Base-by-base conservation (phyloP, 805 yeast species). In the Trichomonascus vanleenenianus region DNA sequence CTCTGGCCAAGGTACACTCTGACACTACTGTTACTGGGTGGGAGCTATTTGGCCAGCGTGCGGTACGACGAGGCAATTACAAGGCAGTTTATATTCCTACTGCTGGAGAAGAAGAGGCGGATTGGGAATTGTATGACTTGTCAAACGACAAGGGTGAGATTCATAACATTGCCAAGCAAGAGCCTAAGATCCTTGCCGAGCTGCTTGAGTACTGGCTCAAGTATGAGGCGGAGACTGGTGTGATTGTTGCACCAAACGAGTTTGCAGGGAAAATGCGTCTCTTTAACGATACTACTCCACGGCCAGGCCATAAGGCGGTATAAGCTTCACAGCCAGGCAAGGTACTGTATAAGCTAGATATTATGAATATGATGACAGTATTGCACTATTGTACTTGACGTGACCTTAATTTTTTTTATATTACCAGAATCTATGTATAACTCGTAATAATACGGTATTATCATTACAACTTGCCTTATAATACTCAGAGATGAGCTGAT, bases 31-130 rank as follows among this genome's bases (percentile, higher is more conserved):
- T 44, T 20, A 48, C 47, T 8, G 81, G 81, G 0, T 75, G 81
- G 81, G 81, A 76, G 53, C 59, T 76, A 12, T 75, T 76, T 53
- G 78, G 76, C 1, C 80, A 76, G 50, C 76, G 72, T 44, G 81
- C 81, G 0, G 65, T 76, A 38, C 65, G 81, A 52, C 66, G 70
- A 50, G 80, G 80, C 4, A 42, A 56, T 3, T 74, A 61, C 52
- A 76, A 76, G 52, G 76, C 76, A 1, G 50, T 73, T 9, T 75
- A 56, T 51, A 66, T 76, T 46, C 78, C 78, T 3, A 62, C 63
- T 32, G 78, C 81, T 6, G 27, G 27, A 4, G 57, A 64, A 45
- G 79, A 78, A 0, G 59, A 74, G 5, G 72, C 66, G 12, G 56
- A 68, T 53, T 72, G 81, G 81, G 72, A 74, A 56, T 47, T 62